Base-by-base conservation (phyloP, 306 rosid species). In the Quercus alba region DNA sequence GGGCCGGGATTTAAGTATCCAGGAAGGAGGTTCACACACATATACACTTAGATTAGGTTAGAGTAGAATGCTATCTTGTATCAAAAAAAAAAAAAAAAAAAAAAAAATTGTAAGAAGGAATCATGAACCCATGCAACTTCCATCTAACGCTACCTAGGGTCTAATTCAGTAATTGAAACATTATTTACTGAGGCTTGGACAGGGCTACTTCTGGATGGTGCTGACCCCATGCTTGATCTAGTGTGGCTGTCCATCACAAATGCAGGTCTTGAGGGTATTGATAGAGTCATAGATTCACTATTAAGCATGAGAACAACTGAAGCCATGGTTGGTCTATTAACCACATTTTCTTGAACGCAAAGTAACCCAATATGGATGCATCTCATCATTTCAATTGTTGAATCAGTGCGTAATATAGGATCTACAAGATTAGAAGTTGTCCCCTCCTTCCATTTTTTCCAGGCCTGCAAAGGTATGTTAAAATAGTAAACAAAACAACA, bases 311-410 rank as follows among this genome's bases (percentile, higher is more conserved):
- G 23, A 21, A 21, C 23, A 21, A 21, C 23, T 21, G 23, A 21
- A 21, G 23, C 23, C 23, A 21, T 21, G 23, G 23, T 21, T 21
- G 23, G 23, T 21, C 23, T 21, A 21, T 21, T 21, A 21, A 21
- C 23, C 23, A 21, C 23, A 21, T 21, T 21, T 21, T 21, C 23
- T 21, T 21, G 23, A 21, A 21, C 23, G 23, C 23, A 21, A 21
- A 21, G 23, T 21, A 21, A 21, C 23, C 23, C 23, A n/a, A 84
- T 77, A 38, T 76, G 81, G 31, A 82, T 52, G 46, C 82, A 86
- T 79, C 80, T 86, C 56, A 82, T 9, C 2, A 52, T 52, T 21
- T 35, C 74, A 38, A 3, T 15, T 13, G 74, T 19, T 0, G 66
- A 41, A 9, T 67, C 30, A 74, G 10, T 54, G 67, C 67, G 18